Evolutionary conservation across 192 early-diverging fungal genomes (phyloP), one percentile per base, ranked within the genome.

Genomic region (Rhizoclosmatium sp.): DNA sequence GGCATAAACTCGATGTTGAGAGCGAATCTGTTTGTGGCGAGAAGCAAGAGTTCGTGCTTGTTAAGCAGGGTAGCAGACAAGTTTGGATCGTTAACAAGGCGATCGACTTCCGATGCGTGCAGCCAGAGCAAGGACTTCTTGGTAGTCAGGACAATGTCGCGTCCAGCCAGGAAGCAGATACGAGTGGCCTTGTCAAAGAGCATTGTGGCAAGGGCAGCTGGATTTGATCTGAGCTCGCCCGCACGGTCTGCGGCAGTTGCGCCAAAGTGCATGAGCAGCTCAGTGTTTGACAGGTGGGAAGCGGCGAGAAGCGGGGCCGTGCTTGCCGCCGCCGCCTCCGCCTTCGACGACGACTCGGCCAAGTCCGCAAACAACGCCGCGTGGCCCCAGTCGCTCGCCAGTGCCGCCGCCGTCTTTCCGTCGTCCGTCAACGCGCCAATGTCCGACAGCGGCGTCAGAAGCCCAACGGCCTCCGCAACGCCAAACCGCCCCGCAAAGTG

Each of bases 401-500:
- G 59, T 14, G 60, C 69, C 16, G 41, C 14, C 21, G 71, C 59
- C 10, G 60, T 71, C 5, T 54, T 16, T 16, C 59, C 69, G 19
- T 41, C 56, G 44, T 14, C 61, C 59, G 54, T 49, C 16, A 47
- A 21, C 40, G 31, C 19, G 49, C 14, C 10, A 4, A 40, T 14
- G 45, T n/a, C 7, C 16, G n/a, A 16, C 7, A 46, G 10, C 3
- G 21, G 9, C 7, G 65, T 7, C 2, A 62, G 16, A 14, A 39
- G 19, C 10, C 2, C 4, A 16, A 59, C 39, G 5, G 12, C 61
- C 5, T 23, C 77, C 9, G 47, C 9, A 39, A 47, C 12, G 39
- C 46, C 45, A 59, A 42, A 71, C 16, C 77, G 66, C 7, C 39
- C 49, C 31, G 71, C 78, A 41, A 80, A 80, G 62, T 80, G 78